Percentiles rank a stretch among this genome's conserved stretches.
Conservation (phyloP, 805 yeast genomes). For the Myxozyma lipomycoides region DNA sequence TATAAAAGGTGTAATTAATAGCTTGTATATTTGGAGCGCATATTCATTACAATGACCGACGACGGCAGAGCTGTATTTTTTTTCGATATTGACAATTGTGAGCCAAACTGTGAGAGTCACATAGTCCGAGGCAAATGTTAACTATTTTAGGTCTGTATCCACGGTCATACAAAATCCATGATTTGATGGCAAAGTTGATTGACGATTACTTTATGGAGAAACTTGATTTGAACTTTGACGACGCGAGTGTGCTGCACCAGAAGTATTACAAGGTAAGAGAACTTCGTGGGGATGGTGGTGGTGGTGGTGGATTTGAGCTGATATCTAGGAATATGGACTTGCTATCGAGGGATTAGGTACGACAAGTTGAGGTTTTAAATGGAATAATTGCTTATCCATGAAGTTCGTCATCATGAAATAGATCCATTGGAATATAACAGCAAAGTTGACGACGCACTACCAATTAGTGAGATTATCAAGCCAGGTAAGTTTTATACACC, state of each 20-base stretch:
- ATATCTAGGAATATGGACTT: conserved; percentile 67
- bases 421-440: conserved; percentile 85
- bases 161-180: conserved; percentile 71
- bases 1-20: too few relatives aligned
- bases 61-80: conserved; percentile 47
- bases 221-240: conserved; percentile 60
- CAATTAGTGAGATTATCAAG: conserved; percentile 68
- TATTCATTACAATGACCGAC: conserved; percentile 4
- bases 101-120: conserved; percentile 4
- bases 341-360: conserved; percentile 78
- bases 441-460: conserved; percentile 88
- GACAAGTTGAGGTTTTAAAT: not conserved
- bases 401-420: conserved; percentile 48
- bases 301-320: not conserved
- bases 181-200: conserved; percentile 81
- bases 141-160: conserved; percentile 56
- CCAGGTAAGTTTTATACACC: conserved; percentile 46
- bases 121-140: not conserved
- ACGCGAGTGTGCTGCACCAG: conserved; percentile 67
- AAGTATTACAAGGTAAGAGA: conserved; percentile 55
- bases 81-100: conserved; percentile 91
- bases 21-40: too few relatives aligned
- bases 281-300: too few relatives aligned
- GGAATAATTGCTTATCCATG: not conserved
- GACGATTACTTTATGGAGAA: conserved; percentile 71